These are phyloP conservation scores for Pascua guehoae DNA, from an alignment of 1,284 basidiomycete genomes.

Conservation along the genomic window DNA sequence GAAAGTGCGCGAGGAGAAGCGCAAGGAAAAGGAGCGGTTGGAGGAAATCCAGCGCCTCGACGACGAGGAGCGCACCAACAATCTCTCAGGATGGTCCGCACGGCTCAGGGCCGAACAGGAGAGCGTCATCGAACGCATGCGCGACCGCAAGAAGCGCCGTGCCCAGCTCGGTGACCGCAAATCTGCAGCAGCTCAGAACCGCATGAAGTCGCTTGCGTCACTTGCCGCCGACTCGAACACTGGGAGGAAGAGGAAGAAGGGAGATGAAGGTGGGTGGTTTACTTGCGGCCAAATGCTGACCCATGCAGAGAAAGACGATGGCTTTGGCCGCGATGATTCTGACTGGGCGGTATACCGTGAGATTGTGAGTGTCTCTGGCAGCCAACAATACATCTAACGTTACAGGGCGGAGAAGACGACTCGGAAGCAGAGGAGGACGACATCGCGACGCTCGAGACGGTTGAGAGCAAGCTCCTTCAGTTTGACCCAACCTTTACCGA, in stretches of 20 bases:
- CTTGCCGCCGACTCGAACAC: constrained; percentile 74
- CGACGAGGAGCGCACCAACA: constrained; percentile 68
- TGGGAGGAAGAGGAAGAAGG: constrained; percentile 69
- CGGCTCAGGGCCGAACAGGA: constrained; percentile 72
- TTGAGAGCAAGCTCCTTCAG: constrained; percentile 78
- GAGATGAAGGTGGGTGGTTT: constrained; percentile 62
- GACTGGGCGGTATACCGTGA: constrained; percentile 99
- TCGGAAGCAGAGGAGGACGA: constrained; percentile 97
- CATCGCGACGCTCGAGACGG: constrained; percentile 61
- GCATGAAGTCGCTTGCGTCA: constrained; percentile 96
- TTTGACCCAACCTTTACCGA: constrained; percentile 78
- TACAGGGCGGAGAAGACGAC: constrained; percentile 71
- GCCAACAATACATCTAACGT: neutral
- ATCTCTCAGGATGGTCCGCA: constrained; percentile 68
- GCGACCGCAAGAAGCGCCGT: constrained; percentile 74
- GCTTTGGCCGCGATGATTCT: constrained; percentile 89
- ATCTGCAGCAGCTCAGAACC: constrained; percentile 87
- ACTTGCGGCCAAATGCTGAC: neutral
- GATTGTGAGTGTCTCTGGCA: constrained; percentile 59
- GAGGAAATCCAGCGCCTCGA: constrained; percentile 71
- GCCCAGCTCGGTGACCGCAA: constrained; percentile 87
- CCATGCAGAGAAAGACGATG: constrained; percentile 65
- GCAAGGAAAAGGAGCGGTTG: constrained; percentile 67
- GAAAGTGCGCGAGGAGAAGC: constrained; percentile 81
- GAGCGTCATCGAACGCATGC: constrained; percentile 75